These are phyloP conservation scores for Lepidium didymum DNA, from an alignment of 345 rosid genomes.

Conservation along the genomic window DNA sequence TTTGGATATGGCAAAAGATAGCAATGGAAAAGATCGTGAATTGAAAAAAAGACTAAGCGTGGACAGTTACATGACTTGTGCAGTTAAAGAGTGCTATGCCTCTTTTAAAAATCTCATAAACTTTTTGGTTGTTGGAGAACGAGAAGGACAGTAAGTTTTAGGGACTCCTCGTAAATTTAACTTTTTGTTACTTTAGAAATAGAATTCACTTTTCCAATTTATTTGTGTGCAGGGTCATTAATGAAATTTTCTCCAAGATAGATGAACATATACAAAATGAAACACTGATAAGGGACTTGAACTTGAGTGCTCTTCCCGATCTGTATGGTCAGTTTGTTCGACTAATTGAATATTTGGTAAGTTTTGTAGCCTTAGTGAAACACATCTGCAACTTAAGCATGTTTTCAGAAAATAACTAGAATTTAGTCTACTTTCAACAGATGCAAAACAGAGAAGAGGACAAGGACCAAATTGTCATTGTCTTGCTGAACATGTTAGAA, in stretches of 20 bases:
- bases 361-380: conserved; percentile 2
- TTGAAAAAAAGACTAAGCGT: conserved; percentile 41
- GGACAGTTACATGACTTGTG: conserved; percentile 49
- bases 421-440: conserved; percentile 21
- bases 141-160: conserved; percentile 39
- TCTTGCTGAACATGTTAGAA: conserved; percentile 50
- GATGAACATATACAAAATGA: conserved; percentile 29
- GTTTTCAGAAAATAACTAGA: not conserved
- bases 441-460: conserved; percentile 37
- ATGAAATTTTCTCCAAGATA: conserved; percentile 44
- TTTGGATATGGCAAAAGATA: conserved; percentile 59
- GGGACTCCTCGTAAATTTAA: not conserved
- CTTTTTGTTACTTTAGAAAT: not conserved
- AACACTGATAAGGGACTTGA: conserved; percentile 40
- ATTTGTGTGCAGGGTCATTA: conserved; percentile 50
- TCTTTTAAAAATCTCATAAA: conserved; percentile 42
- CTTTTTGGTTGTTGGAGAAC: conserved; percentile 39
- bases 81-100: conserved; percentile 48
- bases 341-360: conserved; percentile 75
- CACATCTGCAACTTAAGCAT: not conserved
- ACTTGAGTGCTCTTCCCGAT: conserved; percentile 70
- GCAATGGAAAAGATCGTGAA: conserved; percentile 44
- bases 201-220: not conserved
- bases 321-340: conserved; percentile 64
- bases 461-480: conserved; percentile 47